Conservation (phyloP, 2,329 filamentous ascomycete genomes). For the Metarhizium rileyi region DNA sequence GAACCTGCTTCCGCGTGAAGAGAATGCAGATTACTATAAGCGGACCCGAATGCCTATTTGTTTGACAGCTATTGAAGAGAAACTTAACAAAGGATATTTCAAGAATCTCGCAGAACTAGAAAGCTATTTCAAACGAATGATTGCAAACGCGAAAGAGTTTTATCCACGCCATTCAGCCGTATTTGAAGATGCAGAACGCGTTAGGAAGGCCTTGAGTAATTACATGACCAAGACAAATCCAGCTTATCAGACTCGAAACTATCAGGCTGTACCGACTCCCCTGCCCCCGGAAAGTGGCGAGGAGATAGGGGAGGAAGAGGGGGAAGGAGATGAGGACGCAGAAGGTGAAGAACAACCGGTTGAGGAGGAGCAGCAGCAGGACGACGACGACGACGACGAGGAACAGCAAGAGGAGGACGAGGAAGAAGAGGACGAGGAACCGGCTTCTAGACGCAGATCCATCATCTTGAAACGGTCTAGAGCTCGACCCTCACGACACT, state of each 20-base stretch:
- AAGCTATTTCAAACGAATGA: constrained; percentile 79
- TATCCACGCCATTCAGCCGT: constrained; percentile 63
- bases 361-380: constrained; percentile 20
- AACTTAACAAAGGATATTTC: constrained; percentile 61
- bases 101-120: constrained; percentile 64
- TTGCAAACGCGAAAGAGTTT: constrained; percentile 78
- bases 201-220: constrained; percentile 78
- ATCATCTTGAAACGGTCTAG: constrained; percentile 30
- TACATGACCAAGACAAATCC: constrained; percentile 84
- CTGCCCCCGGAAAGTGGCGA: constrained; percentile 38
- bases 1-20: constrained; percentile 52
- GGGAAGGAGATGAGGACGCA: constrained; percentile 18
- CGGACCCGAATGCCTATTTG: constrained; percentile 70
- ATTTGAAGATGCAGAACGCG: constrained; percentile 76
- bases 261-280: constrained; percentile 64
- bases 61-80: constrained; percentile 65
- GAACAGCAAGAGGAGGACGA: constrained; percentile 19
- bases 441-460: constrained; percentile 24
- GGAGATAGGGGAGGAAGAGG: constrained; percentile 20
- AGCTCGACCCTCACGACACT: constrained; percentile 24
- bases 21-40: constrained; percentile 67
- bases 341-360: constrained; percentile 22
- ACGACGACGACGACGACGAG: constrained; percentile 21
- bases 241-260: constrained; percentile 59
- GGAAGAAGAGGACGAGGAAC: constrained; percentile 19